A percentile compares a stretch with the other conserved stretches of the same genome.
These are phyloP conservation scores for Naegleria lovaniensis DNA, from an alignment of 208 protist species.

Conservation along the genomic window DNA sequence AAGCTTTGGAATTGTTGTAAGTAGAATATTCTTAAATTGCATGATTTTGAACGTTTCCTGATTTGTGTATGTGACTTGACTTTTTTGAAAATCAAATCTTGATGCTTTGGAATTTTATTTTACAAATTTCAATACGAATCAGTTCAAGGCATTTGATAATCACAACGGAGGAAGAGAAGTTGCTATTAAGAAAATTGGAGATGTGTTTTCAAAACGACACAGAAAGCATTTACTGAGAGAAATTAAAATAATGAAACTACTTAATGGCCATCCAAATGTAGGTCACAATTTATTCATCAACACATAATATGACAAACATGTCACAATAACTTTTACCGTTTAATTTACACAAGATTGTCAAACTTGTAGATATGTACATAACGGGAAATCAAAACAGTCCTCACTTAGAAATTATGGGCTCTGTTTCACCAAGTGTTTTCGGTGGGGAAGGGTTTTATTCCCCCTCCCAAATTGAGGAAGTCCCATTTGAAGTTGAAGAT, in stretches of 20 bases:
- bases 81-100: too few species aligned
- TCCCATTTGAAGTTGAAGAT: neutral
- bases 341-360: neutral
- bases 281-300: neutral
- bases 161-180: neutral
- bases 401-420: neutral
- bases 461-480: neutral
- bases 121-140: too few species aligned
- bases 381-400: neutral
- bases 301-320: too few species aligned
- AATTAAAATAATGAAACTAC: neutral
- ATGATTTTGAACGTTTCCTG: neutral
- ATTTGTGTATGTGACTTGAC: neutral
- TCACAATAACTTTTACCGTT: neutral
- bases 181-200: neutral
- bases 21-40: neutral
- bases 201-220: neutral
- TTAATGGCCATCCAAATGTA: neutral
- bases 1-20: neutral
- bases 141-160: neutral
- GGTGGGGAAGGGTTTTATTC: neutral
- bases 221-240: neutral
- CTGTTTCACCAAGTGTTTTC: neutral
- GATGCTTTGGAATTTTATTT: too few species aligned
- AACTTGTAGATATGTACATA: neutral